Conservation (phyloP, 495 filamentous ascomycete species). For the Echria macrotheca region DNA sequence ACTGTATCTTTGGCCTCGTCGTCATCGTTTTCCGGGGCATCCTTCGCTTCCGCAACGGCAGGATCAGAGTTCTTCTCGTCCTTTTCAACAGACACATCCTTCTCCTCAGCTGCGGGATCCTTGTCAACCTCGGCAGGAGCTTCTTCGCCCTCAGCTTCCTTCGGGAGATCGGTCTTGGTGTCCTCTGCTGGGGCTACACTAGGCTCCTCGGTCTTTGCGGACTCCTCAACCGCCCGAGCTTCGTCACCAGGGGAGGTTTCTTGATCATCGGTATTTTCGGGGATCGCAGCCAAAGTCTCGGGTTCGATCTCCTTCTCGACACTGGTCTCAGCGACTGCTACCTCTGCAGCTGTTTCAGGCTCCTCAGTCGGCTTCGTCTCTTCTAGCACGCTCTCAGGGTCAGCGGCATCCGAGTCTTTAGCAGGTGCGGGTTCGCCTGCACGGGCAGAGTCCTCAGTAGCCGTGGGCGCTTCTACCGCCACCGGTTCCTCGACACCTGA, state of each 20-base stretch:
- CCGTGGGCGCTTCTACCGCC: constrained; percentile 1
- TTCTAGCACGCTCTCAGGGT: constrained; percentile 1
- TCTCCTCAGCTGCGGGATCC: constrained; percentile 8
- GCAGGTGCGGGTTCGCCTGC: constrained; percentile 6
- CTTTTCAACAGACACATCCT: not conserved
- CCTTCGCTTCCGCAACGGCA: constrained; percentile 1
- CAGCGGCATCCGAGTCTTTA: constrained; percentile 13
- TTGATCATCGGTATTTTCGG: constrained; percentile 14
- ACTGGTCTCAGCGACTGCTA: constrained; percentile 6
- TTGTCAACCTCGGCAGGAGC: constrained; percentile 2
- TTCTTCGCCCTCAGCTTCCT: not conserved
- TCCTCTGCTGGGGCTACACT: not conserved
- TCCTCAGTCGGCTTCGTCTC: constrained; percentile 3
- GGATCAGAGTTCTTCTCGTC: not conserved
- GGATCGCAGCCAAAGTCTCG: too few relatives aligned
- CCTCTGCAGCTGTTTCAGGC: not conserved
- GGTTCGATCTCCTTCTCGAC: constrained; percentile 6
- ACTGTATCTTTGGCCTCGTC: constrained; percentile 34
- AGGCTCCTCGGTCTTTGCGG: constrained; percentile 10
- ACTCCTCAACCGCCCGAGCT: constrained; percentile 7
- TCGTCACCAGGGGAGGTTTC: constrained; percentile 9
- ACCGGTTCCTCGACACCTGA: not conserved
- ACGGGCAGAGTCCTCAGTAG: constrained; percentile 2
- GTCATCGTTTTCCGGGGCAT: constrained; percentile 17
- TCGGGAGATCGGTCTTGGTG: not conserved